A percentile compares a stretch with the other conserved stretches of the same genome.
Evolutionary conservation across 352 stramenopile species (phyloP).

Genomic region (Globisporangium sylvaticum): DNA sequence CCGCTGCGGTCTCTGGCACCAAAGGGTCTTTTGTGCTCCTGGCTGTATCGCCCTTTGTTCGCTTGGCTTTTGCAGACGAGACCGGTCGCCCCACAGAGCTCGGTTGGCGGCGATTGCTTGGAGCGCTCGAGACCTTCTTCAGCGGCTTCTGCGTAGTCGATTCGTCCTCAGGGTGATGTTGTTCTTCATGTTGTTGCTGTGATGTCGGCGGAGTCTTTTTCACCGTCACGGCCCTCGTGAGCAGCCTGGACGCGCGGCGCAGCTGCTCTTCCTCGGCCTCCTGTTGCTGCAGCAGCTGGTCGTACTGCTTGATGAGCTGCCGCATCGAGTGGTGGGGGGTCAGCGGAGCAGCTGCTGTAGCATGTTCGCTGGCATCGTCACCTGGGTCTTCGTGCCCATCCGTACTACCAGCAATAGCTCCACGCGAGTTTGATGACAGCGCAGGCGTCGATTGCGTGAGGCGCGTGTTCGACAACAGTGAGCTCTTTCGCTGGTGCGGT

Average conservation of each 20-base stretch:
- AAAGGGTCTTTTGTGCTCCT: background rate
- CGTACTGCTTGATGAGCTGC: conserved; percentile 45
- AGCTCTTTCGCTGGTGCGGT: conserved; percentile 16
- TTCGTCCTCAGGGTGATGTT: background rate
- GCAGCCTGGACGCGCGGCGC: conserved; percentile 19
- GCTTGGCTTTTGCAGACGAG: conserved; percentile 9
- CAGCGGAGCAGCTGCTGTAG: background rate
- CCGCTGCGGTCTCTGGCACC: conserved; percentile 4
- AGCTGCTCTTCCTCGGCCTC: conserved; percentile 27
- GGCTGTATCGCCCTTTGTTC: background rate
- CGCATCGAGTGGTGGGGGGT: conserved; percentile 22
- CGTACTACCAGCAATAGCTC: too few relatives aligned
- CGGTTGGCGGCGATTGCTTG: background rate
- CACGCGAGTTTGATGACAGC: background rate
- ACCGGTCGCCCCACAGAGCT: conserved; percentile 1
- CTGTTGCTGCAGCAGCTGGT: conserved; percentile 32
- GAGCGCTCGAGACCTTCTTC: conserved; percentile 15
- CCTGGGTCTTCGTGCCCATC: background rate
- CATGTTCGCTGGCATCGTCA: background rate
- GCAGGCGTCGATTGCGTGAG: background rate
- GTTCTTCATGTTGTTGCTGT: background rate
- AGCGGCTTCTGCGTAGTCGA: background rate
- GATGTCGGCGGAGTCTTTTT: background rate
- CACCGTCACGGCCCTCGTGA: conserved; percentile 1
- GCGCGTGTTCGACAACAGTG: background rate